A percentile compares a stretch with the other conserved stretches of the same genome.
phyloP scores from a whole-genome alignment of 1,284 basidiomycete genomes.

The Ceratobasidium sp. region DNA sequence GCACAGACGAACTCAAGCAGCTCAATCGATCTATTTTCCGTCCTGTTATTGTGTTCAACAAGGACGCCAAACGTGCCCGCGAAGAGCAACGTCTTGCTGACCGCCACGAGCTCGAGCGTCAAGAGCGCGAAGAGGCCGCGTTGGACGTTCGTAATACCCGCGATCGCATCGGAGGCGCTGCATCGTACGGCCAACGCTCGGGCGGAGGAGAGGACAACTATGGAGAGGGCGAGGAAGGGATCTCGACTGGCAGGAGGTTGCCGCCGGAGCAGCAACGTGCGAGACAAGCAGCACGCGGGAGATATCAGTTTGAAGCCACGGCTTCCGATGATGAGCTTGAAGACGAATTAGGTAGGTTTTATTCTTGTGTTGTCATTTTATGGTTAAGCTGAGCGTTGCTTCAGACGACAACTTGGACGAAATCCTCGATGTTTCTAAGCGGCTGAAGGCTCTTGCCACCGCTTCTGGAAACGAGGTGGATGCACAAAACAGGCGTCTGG shows the following conservation, averaged over 20 bases:
- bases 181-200: constrained; percentile 60
- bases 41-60: constrained; percentile 89
- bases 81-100: constrained; percentile 88
- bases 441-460: constrained; percentile 83
- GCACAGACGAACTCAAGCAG: constrained; percentile 91
- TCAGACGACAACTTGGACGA: constrained; percentile 89
- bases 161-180: constrained; percentile 80
- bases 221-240: constrained; percentile 55
- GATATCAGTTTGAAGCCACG: constrained; percentile 95
- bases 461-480: constrained; percentile 87
- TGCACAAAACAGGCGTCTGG: constrained; percentile 75
- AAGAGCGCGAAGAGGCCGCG: constrained; percentile 85
- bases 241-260: constrained; percentile 55
- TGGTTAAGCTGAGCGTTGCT: constrained; percentile 73
- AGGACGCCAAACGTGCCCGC: constrained; percentile 87
- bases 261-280: constrained; percentile 58
- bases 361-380: background rate
- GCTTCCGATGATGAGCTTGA: constrained; percentile 92
- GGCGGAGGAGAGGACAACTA: constrained; percentile 42
- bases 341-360: constrained; percentile 58
- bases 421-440: constrained; percentile 79
- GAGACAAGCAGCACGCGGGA: constrained; percentile 75
- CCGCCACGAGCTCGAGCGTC: constrained; percentile 89
- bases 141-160: constrained; percentile 87
- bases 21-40: constrained; percentile 96